These are phyloP conservation scores for Coelastrella sp. DNA, from an alignment of 139 green algal species.

Conservation along the genomic window DNA sequence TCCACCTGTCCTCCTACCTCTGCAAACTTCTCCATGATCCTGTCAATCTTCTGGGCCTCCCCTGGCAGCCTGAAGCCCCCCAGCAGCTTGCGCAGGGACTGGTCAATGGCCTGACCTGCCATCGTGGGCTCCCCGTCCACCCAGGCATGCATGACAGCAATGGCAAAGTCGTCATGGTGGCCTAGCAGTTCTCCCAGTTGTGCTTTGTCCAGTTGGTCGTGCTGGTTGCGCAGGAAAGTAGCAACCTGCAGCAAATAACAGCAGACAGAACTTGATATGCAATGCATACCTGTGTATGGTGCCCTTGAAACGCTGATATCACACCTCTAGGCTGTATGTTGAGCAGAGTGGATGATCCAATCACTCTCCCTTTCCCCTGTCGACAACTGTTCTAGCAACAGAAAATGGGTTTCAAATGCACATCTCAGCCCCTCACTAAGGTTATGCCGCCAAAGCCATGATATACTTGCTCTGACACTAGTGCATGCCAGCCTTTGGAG, in stretches of 20 bases:
- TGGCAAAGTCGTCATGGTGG: slow-evolving; percentile 75
- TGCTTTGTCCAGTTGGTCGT: slow-evolving; percentile 70
- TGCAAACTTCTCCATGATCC: slow-evolving; percentile 95
- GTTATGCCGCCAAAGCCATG: no score
- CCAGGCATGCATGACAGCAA: slow-evolving; percentile 87
- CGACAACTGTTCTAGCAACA: no score
- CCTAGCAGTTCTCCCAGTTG: slow-evolving; percentile 89
- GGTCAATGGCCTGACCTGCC: slow-evolving; percentile 72
- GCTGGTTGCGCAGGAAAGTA: slow-evolving; percentile 76
- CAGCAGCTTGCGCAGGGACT: slow-evolving; percentile 79
- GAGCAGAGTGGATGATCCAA: no score
- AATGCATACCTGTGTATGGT: background rate
- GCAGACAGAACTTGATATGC: background rate
- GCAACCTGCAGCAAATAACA: slow-evolving; percentile 54
- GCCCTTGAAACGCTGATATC: no score
- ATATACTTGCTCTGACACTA: no score
- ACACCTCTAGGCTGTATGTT: no score
- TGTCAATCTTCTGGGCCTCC: slow-evolving; percentile 93
- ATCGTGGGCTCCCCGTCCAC: slow-evolving; percentile 68
- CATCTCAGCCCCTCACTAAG: no score
- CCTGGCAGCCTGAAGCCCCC: slow-evolving; percentile 79
- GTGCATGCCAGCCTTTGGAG: no score
- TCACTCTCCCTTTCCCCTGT: no score
- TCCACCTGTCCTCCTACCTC: slow-evolving; percentile 22
- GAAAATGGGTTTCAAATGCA: no score